These are phyloP conservation scores for Phytophthora cryptogea DNA, from an alignment of 352 stramenopile genomes.

Conservation along the genomic window DNA sequence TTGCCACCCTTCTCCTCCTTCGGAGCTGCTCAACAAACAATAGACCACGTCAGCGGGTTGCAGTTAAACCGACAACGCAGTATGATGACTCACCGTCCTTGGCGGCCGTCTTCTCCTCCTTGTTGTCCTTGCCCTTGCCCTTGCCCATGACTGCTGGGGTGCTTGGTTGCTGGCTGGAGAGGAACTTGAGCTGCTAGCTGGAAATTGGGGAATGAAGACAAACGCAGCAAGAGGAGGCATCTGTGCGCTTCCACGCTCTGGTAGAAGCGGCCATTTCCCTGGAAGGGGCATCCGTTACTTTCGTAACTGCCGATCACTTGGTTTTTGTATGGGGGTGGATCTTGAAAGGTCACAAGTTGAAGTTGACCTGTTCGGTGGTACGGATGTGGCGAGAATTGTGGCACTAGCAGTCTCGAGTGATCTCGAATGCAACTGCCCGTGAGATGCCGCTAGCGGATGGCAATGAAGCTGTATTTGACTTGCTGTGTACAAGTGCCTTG, in stretches of 20 bases:
- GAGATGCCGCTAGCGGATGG: background rate
- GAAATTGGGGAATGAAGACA: constrained; percentile 26
- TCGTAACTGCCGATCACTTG: constrained; percentile 18
- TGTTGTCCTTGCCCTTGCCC: constrained; percentile 39
- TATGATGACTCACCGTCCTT: constrained; percentile 39
- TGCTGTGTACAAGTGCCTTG: background rate
- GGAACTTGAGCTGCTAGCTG: constrained; percentile 13
- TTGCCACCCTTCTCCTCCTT: constrained; percentile 38
- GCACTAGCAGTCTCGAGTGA: constrained; percentile 6
- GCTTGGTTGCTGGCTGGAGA: constrained; percentile 15
- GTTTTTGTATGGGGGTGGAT: constrained; percentile 18
- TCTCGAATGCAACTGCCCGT: constrained; percentile 2
- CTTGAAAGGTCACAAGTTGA: constrained; percentile 35
- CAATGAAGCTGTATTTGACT: background rate
- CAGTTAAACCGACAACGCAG: background rate
- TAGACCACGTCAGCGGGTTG: constrained; percentile 2
- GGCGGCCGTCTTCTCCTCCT: constrained; percentile 44
- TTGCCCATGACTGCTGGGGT: constrained; percentile 27
- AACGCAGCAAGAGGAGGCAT: no score
- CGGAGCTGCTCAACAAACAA: constrained; percentile 22
- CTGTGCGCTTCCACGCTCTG: background rate
- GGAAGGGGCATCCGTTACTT: constrained; percentile 14
- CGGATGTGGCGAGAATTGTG: background rate
- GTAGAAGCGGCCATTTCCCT: background rate
- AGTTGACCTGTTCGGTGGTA: constrained; percentile 12